Conservation (phyloP, 2,329 filamentous ascomycete species). For the Fusarium odoratissimum region DNA sequence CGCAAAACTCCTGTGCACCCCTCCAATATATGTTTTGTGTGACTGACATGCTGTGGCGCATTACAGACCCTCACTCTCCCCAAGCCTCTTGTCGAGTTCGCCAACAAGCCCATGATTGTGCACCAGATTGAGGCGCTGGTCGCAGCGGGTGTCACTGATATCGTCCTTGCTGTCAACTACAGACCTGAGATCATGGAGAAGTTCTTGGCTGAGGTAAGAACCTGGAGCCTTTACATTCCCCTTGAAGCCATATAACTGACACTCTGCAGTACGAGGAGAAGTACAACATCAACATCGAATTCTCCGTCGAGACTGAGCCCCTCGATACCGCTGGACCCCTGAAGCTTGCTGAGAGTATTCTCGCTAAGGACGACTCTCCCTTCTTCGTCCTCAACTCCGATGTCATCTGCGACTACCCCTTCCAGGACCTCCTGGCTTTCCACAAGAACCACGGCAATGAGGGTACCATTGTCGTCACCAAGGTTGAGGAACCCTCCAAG, state of each 20-base stretch:
- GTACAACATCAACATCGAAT: constrained; percentile 95
- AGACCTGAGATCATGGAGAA: constrained; percentile 97
- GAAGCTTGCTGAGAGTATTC: constrained; percentile 92
- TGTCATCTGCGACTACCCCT: constrained; percentile 97
- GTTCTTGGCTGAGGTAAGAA: constrained; percentile 82
- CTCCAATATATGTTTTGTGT: constrained; percentile 1
- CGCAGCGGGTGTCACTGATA: constrained; percentile 93
- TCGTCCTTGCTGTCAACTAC: constrained; percentile 99
- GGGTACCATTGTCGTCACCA: constrained; percentile 97
- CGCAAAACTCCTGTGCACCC: constrained; percentile 21
- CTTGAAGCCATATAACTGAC: constrained; percentile 14
- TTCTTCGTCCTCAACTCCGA: constrained; percentile 99
- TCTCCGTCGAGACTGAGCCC: constrained; percentile 96
- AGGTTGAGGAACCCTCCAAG: constrained; percentile 98
- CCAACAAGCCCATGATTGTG: constrained; percentile 98
- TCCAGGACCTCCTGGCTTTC: constrained; percentile 88
- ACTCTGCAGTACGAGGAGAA: constrained; percentile 80
- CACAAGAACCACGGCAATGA: constrained; percentile 94
- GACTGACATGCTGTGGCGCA: constrained; percentile 39
- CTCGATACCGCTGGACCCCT: constrained; percentile 94
- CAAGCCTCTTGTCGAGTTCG: constrained; percentile 98
- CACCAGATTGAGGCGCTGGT: constrained; percentile 97
- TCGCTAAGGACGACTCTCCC: constrained; percentile 91
- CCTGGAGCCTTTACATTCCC: not conserved
- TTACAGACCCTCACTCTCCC: constrained; percentile 91